Evolutionary conservation across 106 monocot genomes (phyloP).

Genomic region (Iris macrosiphon): DNA sequence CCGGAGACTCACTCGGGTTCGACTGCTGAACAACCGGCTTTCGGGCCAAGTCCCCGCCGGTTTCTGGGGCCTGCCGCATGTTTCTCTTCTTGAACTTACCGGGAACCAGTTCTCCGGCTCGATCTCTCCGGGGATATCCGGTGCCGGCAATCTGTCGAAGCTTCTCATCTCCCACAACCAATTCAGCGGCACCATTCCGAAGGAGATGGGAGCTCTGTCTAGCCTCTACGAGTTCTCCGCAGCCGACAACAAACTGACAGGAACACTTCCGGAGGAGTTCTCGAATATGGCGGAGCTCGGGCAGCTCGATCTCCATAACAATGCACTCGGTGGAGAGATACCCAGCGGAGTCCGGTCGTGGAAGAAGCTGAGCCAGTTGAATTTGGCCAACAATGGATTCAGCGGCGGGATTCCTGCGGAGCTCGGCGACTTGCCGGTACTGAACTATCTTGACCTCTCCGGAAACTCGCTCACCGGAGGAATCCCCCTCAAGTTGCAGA

Average conservation of each 20-base stretch:
- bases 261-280: conserved; percentile 19
- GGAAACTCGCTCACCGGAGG: conserved; percentile 34
- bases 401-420: conserved; percentile 38
- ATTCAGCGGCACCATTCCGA: conserved; percentile 32
- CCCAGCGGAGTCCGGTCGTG: conserved; percentile 17
- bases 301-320: conserved; percentile 31
- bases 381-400: conserved; percentile 33
- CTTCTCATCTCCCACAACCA: conserved; percentile 31
- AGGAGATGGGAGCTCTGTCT: conserved; percentile 16
- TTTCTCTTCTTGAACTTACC: conserved; percentile 39
- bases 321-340: conserved; percentile 36
- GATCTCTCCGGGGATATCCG: conserved; percentile 31
- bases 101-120: conserved; percentile 28
- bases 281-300: conserved; percentile 14
- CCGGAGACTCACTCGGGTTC: conserved; percentile 22
- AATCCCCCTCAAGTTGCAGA: conserved; percentile 32
- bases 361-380: conserved; percentile 32
- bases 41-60: conserved; percentile 34
- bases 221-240: conserved; percentile 31
- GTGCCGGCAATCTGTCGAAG: conserved; percentile 23
- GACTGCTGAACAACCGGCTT: conserved; percentile 33
- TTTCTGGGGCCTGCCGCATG: conserved; percentile 38
- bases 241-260: conserved; percentile 24
- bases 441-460: conserved; percentile 62
- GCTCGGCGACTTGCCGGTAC: conserved; percentile 46